Conservation (phyloP, 805 yeast species). For the Myxozyma lipomycoides region DNA sequence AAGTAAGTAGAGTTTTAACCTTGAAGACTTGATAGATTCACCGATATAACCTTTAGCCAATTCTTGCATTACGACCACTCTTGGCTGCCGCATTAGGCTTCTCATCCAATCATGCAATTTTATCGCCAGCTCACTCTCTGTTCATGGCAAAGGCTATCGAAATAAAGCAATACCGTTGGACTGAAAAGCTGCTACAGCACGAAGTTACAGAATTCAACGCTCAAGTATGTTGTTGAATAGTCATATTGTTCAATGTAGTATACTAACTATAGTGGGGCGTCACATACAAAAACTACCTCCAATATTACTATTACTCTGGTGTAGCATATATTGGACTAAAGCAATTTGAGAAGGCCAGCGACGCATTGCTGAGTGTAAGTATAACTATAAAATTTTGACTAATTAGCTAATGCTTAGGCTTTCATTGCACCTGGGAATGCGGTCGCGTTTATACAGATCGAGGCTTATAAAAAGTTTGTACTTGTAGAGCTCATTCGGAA, state of each 20-base stretch:
- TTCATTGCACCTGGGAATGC: constrained; percentile 5
- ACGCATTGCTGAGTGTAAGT: constrained; percentile 15
- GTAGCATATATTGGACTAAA: constrained; percentile 10
- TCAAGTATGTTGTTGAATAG: background rate
- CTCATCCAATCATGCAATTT: constrained; percentile 8
- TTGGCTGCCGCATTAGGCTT: constrained; percentile 13
- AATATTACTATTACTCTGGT: constrained; percentile 27
- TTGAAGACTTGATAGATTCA: background rate
- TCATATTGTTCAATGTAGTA: background rate
- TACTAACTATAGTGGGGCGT: constrained; percentile 1
- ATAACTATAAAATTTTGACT: background rate
- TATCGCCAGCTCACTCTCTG: constrained; percentile 23
- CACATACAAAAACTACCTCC: constrained; percentile 18
- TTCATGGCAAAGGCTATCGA: constrained; percentile 12
- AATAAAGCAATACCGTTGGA: constrained; percentile 6
- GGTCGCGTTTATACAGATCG: constrained; percentile 18
- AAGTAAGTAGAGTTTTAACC: constrained; percentile 1
- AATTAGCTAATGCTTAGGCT: background rate
- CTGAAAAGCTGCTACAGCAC: constrained; percentile 4
- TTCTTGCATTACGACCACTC: constrained; percentile 8
- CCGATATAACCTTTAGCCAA: constrained; percentile 9
- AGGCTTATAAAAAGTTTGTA: constrained; percentile 22
- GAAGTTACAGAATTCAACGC: constrained; percentile 12
- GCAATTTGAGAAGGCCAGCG: constrained; percentile 21
- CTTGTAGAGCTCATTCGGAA: constrained; percentile 12